Conservation (phyloP, 2,329 filamentous ascomycete genomes). For the Lasiodiplodia theobromae region DNA sequence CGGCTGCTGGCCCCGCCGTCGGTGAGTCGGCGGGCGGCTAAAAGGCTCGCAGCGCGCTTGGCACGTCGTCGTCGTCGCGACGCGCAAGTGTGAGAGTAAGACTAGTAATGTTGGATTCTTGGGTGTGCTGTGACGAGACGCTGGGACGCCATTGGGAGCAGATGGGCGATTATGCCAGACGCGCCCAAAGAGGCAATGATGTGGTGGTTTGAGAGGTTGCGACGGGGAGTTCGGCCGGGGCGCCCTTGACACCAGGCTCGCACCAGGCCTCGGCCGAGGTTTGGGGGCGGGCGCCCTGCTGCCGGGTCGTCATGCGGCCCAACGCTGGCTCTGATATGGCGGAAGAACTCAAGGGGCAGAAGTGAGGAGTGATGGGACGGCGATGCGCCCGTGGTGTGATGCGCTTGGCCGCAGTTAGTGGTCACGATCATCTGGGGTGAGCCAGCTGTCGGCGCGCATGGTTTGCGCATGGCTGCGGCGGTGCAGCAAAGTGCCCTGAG, state of each 20-base stretch:
- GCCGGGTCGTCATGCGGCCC: background rate
- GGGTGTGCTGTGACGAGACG: background rate
- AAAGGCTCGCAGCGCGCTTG: background rate
- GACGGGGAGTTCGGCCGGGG: slow-evolving; percentile 3
- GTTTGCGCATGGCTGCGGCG: slow-evolving; percentile 4
- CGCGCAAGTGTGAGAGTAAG: slow-evolving; percentile 1
- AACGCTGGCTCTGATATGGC: background rate
- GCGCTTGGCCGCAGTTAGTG: background rate
- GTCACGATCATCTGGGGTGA: background rate
- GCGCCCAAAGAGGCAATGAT: slow-evolving; percentile 8
- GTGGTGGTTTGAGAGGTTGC: slow-evolving; percentile 13
- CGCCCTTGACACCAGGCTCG: background rate
- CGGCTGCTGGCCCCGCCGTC: slow-evolving; percentile 1
- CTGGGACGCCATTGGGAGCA: background rate
- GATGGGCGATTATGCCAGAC: slow-evolving; percentile 5
- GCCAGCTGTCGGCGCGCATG: slow-evolving; percentile 1
- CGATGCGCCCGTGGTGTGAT: slow-evolving; percentile 8
- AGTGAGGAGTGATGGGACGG: background rate
- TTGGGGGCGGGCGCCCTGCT: background rate
- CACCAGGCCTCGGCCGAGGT: slow-evolving; percentile 16
- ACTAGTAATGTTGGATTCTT: background rate
- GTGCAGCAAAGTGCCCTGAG: background rate
- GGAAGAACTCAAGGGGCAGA: slow-evolving; percentile 3
- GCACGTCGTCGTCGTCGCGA: background rate
- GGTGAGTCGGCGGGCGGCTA: slow-evolving; percentile 12